phyloP scores from a whole-genome alignment of 2,329 filamentous ascomycete genomes.

The Aciculosporium take region DNA sequence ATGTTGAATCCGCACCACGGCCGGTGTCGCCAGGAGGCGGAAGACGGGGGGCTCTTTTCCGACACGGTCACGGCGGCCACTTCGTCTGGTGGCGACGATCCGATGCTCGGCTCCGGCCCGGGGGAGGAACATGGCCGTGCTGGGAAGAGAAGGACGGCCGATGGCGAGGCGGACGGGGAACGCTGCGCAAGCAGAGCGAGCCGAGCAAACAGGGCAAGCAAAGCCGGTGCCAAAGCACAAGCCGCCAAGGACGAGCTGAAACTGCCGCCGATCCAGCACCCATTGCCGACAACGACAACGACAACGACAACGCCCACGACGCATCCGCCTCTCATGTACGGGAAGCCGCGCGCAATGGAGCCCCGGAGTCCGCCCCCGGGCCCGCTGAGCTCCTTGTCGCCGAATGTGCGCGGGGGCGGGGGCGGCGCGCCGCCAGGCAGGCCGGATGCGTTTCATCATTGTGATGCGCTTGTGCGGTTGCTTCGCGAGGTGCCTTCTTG shows the following conservation, averaged over 20 bases:
- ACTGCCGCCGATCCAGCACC: slow-evolving; percentile 18
- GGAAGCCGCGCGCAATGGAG: slow-evolving; percentile 17
- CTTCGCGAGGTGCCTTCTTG: slow-evolving; percentile 10
- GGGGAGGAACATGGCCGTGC: slow-evolving; percentile 33
- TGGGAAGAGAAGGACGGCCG: slow-evolving; percentile 32
- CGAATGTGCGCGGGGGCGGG: slow-evolving; percentile 15
- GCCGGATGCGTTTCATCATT: slow-evolving; percentile 12
- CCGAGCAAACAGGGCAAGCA: no score
- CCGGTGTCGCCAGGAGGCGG: slow-evolving; percentile 13
- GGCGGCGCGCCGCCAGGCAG: slow-evolving; percentile 9
- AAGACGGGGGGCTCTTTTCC: not conserved
- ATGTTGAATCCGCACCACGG: slow-evolving; percentile 25
- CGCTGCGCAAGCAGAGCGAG: slow-evolving; percentile 8
- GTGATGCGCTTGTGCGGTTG: slow-evolving; percentile 11
- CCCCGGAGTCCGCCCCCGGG: slow-evolving; percentile 15
- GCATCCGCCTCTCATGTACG: slow-evolving; percentile 8
- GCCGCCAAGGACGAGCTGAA: slow-evolving; percentile 10
- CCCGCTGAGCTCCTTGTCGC: slow-evolving; percentile 18
- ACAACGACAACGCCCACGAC: no score
- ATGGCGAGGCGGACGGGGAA: slow-evolving; percentile 21
- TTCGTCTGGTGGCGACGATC: slow-evolving; percentile 9
- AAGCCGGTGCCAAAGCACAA: no score
- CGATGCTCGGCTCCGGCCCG: slow-evolving; percentile 37
- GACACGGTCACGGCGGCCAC: not conserved
- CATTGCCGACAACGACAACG: slow-evolving; percentile 7